Conservation (phyloP, 768 basidiomycete genomes). For the Leccinum fibrillosum region DNA sequence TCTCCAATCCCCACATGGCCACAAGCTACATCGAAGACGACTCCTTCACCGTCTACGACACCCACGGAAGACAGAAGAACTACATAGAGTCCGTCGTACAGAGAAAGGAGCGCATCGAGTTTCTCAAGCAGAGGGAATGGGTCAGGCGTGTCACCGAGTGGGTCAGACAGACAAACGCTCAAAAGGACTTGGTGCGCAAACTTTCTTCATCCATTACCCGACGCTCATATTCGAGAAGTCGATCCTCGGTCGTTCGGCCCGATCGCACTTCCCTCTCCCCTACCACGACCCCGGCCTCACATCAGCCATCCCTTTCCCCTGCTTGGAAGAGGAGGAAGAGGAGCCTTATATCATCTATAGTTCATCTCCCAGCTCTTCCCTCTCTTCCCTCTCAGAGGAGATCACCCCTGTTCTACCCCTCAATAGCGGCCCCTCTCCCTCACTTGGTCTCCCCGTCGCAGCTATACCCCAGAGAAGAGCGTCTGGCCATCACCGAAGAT, state of each 20-base stretch:
- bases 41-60: conserved; percentile 35
- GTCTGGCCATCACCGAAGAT: conserved; percentile 27
- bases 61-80: conserved; percentile 41
- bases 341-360: conserved; percentile 34
- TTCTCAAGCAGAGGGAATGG: conserved; percentile 45
- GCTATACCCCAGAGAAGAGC: conserved; percentile 15
- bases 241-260: conserved; percentile 15
- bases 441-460: conserved; percentile 4
- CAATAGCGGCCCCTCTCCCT: conserved; percentile 10
- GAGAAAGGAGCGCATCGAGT: conserved; percentile 50
- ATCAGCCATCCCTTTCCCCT: conserved; percentile 25
- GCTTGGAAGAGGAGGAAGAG: conserved; percentile 28
- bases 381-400: conserved; percentile 33
- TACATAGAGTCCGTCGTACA: conserved; percentile 46
- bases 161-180: conserved; percentile 31
- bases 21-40: conserved; percentile 7
- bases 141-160: conserved; percentile 39
- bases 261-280: conserved; percentile 8
- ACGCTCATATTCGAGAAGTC: conserved; percentile 12
- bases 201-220: neutral
- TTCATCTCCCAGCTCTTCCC: conserved; percentile 30
- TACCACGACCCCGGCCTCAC: conserved; percentile 11
- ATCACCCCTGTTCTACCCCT: conserved; percentile 25
- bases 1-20: conserved; percentile 9
- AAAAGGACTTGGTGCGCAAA: conserved; percentile 20